Percentiles rank a stretch among this genome's conserved stretches.
These are phyloP conservation scores for Cetraspora pellucida DNA, from an alignment of 192 early-diverging fungal species.

Conservation along the genomic window DNA sequence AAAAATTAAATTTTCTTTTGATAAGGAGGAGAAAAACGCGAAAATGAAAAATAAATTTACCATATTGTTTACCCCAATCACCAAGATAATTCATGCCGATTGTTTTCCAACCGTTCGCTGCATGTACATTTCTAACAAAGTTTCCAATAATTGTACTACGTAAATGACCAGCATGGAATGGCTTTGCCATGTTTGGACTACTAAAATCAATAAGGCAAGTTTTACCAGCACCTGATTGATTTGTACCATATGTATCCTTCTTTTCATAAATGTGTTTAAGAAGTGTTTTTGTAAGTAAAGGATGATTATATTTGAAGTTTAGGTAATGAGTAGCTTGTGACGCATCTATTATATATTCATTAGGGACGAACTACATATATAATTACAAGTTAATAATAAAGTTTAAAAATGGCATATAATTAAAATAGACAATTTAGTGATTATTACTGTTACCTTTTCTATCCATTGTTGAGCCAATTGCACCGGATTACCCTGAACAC, in stretches of 20 bases:
- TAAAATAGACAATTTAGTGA: not conserved
- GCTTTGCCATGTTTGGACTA: conserved; percentile 98
- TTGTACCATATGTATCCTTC: conserved; percentile 64
- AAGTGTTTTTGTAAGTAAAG: conserved; percentile 54
- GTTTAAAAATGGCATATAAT: not conserved
- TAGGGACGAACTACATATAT: conserved; percentile 55
- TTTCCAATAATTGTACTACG: conserved; percentile 97
- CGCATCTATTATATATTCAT: conserved; percentile 55
- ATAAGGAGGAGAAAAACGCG: not conserved
- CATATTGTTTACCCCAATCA: conserved; percentile 99
- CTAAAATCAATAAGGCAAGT: conserved; percentile 89
- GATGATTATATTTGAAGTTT: conserved; percentile 72
- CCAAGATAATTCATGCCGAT: conserved; percentile 96
- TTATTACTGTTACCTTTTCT: conserved; percentile 45
- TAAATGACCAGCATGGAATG: conserved; percentile 97
- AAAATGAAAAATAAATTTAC: conserved; percentile 44
- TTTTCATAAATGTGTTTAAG: conserved; percentile 56
- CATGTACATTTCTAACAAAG: conserved; percentile 81
- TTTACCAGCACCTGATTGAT: conserved; percentile 70
- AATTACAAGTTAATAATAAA: not conserved
- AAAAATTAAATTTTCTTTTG: conserved; percentile 24
- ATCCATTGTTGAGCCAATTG: conserved; percentile 64
- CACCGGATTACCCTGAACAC: conserved; percentile 72
- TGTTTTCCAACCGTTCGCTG: conserved; percentile 89
- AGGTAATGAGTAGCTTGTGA: conserved; percentile 70